Base-by-base conservation (phyloP, 1,284 basidiomycete genomes). In the Apiotrichum gracile region DNA sequence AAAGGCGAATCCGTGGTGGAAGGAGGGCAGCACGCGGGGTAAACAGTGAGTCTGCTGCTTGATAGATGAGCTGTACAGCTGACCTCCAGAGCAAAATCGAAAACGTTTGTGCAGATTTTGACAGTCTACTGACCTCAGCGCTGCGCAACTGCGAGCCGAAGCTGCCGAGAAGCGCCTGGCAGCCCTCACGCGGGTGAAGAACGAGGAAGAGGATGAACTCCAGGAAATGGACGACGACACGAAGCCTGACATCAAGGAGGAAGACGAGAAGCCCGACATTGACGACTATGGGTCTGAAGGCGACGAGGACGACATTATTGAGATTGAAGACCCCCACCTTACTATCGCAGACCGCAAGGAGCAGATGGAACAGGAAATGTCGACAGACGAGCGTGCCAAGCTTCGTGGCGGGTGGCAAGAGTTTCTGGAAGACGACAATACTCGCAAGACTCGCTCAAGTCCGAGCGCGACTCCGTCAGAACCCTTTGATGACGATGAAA, bases 361-460 rank as follows among this genome's bases (percentile, higher is more conserved):
- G 27, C 64, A 72, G 51, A 67, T 72, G 61, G 70, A 71, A 37
- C 54, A 55, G 8, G 69, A 70, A 38, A 68, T 69, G 69, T 54
- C 60, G n/a, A 62, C 65, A 2, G 60, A 61, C 13, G 71, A 72
- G 55, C 59, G 49, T 39, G 55, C 61, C 12, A 58, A 48, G 4
- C 54, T 72, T 9, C 46, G 67, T 46, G 64, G 64, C 9, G 44
- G 65, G 26, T 72, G 68, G 69, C 52, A 69, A 39, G 63, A 70
- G 7, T 66, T 54, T 37, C 19, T 53, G 9, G n/a, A n/a, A n/a
- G n/a, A n/a, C n/a, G n/a, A n/a, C n/a, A n/a, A n/a, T n/a, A n/a
- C n/a, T n/a, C n/a, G n/a, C n/a, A n/a, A n/a, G n/a, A n/a, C n/a
- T n/a, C n/a, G n/a, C n/a, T n/a, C n/a, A n/a, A n/a, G n/a, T n/a